Evolutionary conservation across 1,284 basidiomycete species (phyloP).

Genomic region (Garcileccinum viscosum): DNA sequence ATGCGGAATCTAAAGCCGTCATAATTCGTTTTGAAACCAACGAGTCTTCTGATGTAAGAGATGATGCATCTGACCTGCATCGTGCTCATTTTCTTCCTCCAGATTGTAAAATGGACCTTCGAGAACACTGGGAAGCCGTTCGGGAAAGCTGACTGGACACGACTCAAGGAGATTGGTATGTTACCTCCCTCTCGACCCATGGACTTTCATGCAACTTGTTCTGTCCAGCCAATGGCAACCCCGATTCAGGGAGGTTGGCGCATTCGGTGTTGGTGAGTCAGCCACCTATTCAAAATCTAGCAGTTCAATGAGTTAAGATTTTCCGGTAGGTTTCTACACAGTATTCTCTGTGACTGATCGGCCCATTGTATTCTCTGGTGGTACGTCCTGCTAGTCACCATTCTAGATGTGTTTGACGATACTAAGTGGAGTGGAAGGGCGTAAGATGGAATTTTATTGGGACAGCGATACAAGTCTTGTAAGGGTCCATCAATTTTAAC

Average conservation of each 20-base stretch:
- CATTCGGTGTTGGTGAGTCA: slow-evolving; percentile 68
- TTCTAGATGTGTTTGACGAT: too few relatives aligned
- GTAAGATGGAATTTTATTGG: not conserved
- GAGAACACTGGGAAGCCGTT: slow-evolving; percentile 87
- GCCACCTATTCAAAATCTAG: slow-evolving; percentile 27
- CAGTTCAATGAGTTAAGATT: not conserved
- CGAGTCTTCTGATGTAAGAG: not conserved
- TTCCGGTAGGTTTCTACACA: not conserved
- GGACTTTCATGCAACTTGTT: not conserved
- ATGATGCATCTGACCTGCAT: too few relatives aligned
- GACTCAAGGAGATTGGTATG: slow-evolving; percentile 84
- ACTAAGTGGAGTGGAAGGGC: too few relatives aligned
- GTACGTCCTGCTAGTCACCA: not conserved
- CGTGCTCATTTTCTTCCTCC: too few relatives aligned
- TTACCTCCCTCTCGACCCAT: not conserved
- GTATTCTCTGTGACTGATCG: not conserved
- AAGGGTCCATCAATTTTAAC: not conserved
- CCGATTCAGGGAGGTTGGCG: slow-evolving; percentile 68
- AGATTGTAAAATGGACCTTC: slow-evolving; percentile 79
- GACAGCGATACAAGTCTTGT: not conserved
- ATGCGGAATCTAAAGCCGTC: slow-evolving; percentile 80
- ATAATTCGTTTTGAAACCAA: slow-evolving; percentile 75
- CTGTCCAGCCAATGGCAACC: slow-evolving; percentile 72
- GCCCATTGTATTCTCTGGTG: not conserved
- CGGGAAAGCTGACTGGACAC: slow-evolving; percentile 80